Conservation (phyloP, 164 flowering plant species). For the Chloranthus sessilifolius region DNA sequence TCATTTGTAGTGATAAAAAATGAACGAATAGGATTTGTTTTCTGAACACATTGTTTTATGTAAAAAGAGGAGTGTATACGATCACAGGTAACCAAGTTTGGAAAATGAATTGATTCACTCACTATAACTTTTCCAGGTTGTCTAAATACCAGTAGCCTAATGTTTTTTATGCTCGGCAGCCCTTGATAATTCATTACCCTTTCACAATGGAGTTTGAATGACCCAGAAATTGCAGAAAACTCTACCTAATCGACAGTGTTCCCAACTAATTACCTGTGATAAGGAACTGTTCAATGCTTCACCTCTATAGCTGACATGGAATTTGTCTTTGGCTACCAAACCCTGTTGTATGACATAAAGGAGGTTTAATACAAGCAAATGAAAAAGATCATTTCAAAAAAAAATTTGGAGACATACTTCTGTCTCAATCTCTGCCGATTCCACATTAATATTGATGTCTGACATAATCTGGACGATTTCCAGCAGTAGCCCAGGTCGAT, state of each 20-base stretch:
- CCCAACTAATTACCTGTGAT: conserved; percentile 54
- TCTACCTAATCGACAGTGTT: neutral
- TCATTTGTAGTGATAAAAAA: too few species aligned
- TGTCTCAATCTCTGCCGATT: conserved; percentile 95
- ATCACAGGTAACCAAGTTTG: too few species aligned
- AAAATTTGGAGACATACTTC: conserved; percentile 41
- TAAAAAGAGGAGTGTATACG: too few species aligned
- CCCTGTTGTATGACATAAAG: conserved; percentile 18
- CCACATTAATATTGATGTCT: conserved; percentile 76
- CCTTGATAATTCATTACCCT: too few species aligned
- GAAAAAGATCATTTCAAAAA: neutral
- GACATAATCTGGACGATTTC: conserved; percentile 75
- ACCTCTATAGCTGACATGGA: conserved; percentile 89
- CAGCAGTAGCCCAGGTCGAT: conserved; percentile 79
- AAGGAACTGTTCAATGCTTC: conserved; percentile 64
- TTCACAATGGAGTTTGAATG: too few species aligned
- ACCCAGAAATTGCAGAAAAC: too few species aligned
- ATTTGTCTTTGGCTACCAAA: conserved; percentile 68
- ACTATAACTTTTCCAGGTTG: too few species aligned
- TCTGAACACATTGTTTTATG: too few species aligned
- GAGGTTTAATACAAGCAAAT: neutral
- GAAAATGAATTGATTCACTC: too few species aligned
- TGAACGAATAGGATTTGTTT: too few species aligned
- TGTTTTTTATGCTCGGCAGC: too few species aligned
- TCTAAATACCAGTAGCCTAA: too few species aligned